phyloP scores from a whole-genome alignment of 352 stramenopile genomes.

The Hyaloperonospora arabidopsidis region DNA sequence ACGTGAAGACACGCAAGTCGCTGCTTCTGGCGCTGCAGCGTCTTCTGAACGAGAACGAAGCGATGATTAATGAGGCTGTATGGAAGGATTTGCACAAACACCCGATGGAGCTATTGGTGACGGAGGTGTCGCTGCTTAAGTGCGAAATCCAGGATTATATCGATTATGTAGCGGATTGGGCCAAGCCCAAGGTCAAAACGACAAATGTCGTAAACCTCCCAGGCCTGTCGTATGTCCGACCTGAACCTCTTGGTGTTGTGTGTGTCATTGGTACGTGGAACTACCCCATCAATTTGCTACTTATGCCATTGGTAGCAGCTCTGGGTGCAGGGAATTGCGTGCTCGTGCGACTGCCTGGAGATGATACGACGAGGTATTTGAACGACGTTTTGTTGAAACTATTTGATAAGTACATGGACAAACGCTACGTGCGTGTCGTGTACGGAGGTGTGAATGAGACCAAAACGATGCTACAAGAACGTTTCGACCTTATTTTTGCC shows the following conservation, averaged over 20 bases:
- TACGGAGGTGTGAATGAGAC: slow-evolving; percentile 75
- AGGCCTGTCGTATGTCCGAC: slow-evolving; percentile 50
- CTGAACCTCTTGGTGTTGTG: slow-evolving; percentile 75
- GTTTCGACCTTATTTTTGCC: slow-evolving; percentile 82
- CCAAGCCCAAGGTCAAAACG: slow-evolving; percentile 35
- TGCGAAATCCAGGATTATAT: slow-evolving; percentile 68
- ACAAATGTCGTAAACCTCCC: slow-evolving; percentile 58
- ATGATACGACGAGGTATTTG: slow-evolving; percentile 64
- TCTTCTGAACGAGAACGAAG: slow-evolving; percentile 46
- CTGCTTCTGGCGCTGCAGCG: slow-evolving; percentile 44
- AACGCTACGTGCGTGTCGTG: slow-evolving; percentile 71
- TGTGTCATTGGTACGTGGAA: slow-evolving; percentile 91
- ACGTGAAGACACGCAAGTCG: slow-evolving; percentile 31
- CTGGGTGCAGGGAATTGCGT: slow-evolving; percentile 89
- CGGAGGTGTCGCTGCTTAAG: slow-evolving; percentile 45
- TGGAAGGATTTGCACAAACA: slow-evolving; percentile 70
- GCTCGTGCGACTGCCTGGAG: slow-evolving; percentile 87
- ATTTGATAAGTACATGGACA: slow-evolving; percentile 74
- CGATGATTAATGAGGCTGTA: slow-evolving; percentile 40
- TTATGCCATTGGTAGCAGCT: slow-evolving; percentile 72
- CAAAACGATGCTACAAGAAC: slow-evolving; percentile 68
- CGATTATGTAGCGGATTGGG: slow-evolving; percentile 68
- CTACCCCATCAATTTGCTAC: slow-evolving; percentile 77
- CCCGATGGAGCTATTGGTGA: slow-evolving; percentile 49
- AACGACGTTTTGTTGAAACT: slow-evolving; percentile 50